Evolutionary conservation across 352 stramenopile species (phyloP).

Genomic region (Pythium pyrilobum): DNA sequence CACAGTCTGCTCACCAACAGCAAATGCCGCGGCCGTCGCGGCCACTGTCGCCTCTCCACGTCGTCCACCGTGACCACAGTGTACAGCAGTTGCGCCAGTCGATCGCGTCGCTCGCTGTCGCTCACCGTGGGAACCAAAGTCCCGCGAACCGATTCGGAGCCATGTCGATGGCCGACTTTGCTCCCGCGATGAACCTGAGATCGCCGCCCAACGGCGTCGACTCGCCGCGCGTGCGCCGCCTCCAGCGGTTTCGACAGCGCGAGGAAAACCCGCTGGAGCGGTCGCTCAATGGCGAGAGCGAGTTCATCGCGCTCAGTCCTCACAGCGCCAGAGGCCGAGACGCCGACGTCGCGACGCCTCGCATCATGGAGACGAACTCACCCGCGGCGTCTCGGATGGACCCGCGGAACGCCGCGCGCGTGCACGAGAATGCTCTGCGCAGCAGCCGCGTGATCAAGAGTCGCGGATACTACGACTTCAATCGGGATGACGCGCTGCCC

Average conservation of each 20-base stretch:
- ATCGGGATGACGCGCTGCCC: conserved; percentile 19
- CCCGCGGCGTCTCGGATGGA: conserved; percentile 12
- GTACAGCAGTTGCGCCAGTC: conserved; percentile 14
- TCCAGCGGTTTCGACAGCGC: conserved; percentile 27
- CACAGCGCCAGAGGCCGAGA: neutral
- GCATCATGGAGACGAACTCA: conserved; percentile 32
- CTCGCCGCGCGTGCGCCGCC: conserved; percentile 37
- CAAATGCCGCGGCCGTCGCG: neutral
- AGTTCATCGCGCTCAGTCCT: conserved; percentile 50
- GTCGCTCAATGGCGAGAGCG: conserved; percentile 59
- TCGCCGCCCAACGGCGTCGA: conserved; percentile 22
- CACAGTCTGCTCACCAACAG: neutral
- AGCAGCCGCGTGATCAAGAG: conserved; percentile 73
- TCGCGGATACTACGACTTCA: conserved; percentile 67
- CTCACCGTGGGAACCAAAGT: neutral
- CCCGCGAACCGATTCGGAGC: conserved; percentile 29
- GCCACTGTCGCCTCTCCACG: conserved; percentile 9
- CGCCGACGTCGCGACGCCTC: conserved; percentile 12
- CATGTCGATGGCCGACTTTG: conserved; percentile 70
- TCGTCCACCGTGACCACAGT: conserved; percentile 10
- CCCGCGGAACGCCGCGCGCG: neutral
- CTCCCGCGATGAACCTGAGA: conserved; percentile 20
- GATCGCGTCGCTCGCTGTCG: conserved; percentile 7
- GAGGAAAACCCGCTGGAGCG: conserved; percentile 42
- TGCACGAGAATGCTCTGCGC: conserved; percentile 21